phyloP scores from a whole-genome alignment of 805 yeast species.

The Zygosaccharomyces pseudorouxii region DNA sequence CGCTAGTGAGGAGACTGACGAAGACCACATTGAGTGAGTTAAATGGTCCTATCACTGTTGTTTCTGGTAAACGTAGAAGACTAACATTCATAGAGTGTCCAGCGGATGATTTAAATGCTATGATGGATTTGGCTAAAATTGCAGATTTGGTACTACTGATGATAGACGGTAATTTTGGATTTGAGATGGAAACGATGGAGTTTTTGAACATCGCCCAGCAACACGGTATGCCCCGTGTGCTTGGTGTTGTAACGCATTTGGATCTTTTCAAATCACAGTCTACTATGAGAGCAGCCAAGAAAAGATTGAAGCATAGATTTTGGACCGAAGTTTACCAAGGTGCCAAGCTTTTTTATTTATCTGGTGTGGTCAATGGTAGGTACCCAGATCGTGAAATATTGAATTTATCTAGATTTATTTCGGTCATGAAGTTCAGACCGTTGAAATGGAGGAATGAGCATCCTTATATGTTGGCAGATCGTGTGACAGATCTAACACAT shows the following conservation, averaged over 20 bases:
- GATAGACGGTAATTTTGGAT: slow-evolving; percentile 96
- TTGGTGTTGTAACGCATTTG: slow-evolving; percentile 93
- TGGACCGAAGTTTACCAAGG: slow-evolving; percentile 99
- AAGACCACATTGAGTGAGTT: slow-evolving; percentile 82
- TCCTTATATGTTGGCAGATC: slow-evolving; percentile 86
- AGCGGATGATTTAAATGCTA: slow-evolving; percentile 84
- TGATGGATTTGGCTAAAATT: slow-evolving; percentile 93
- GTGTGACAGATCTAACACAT: slow-evolving; percentile 91
- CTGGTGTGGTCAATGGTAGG: slow-evolving; percentile 95
- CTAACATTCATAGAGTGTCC: slow-evolving; percentile 86
- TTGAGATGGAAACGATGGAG: slow-evolving; percentile 99
- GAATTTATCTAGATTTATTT: slow-evolving; percentile 84
- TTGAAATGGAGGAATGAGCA: slow-evolving; percentile 98
- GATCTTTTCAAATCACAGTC: slow-evolving; percentile 88
- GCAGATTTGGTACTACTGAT: slow-evolving; percentile 86
- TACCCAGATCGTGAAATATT: slow-evolving; percentile 96
- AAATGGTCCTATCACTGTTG: slow-evolving; percentile 95
- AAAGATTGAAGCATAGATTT: slow-evolving; percentile 84
- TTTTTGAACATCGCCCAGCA: slow-evolving; percentile 93
- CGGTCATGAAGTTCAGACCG: slow-evolving; percentile 99
- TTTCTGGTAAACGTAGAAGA: slow-evolving; percentile 89
- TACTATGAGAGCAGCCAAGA: slow-evolving; percentile 86
- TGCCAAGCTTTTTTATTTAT: slow-evolving; percentile 87
- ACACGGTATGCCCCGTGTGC: slow-evolving; percentile 97
- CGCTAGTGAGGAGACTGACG: slow-evolving; percentile 80